Base-by-base conservation (phyloP, 805 yeast genomes). In the Alloascoidea africana region DNA sequence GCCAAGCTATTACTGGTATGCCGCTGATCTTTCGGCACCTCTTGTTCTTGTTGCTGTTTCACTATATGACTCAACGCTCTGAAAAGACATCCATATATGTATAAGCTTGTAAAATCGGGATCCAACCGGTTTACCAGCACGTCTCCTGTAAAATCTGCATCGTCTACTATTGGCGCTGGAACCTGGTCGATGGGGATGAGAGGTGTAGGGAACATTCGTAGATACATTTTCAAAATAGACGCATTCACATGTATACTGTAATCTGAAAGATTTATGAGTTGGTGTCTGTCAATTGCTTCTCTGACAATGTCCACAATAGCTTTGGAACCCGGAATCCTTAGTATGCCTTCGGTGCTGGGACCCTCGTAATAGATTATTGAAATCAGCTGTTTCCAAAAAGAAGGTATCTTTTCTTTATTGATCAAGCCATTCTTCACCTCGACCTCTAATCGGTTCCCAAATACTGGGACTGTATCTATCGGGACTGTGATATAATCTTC, bases 161-260 rank as follows among this genome's bases (percentile, higher is more conserved):
- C 66, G 48, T 73, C 80, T 16, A 49, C 51, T 14, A 76, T 59
- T 3, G 85, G 87, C 39, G 75, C 51, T 4, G 52, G 48, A 8
- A 79, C 65, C n/a, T 50, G 37, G 14, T 58, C 57, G 3, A 69
- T 54, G 2, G 78, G 69, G 15, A 82, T 55, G 19, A 81, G 57
- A 1, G 82, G 74, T 8, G 47, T 45, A 0, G 77, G 70, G 27
- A 76, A 61, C 23, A 65, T 71, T 40, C 65, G 59, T 27, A 83
- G 50, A 38, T 63, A 68, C 40, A 63, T 58, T 38, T 45, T 64
- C 39, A 65, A 47, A 8, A 56, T 44, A 3, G 70, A 61, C 6
- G 71, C 63, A n/a, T 70, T 62, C 37, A 68, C 62, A 42, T 62
- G 61, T 5, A 76, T 60, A 38, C 73, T 73, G 62, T 73, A 75